A percentile compares a stretch with the other conserved stretches of the same genome.
phyloP scores from a whole-genome alignment of 495 filamentous ascomycete species.

The Cercophora newfieldiana region DNA sequence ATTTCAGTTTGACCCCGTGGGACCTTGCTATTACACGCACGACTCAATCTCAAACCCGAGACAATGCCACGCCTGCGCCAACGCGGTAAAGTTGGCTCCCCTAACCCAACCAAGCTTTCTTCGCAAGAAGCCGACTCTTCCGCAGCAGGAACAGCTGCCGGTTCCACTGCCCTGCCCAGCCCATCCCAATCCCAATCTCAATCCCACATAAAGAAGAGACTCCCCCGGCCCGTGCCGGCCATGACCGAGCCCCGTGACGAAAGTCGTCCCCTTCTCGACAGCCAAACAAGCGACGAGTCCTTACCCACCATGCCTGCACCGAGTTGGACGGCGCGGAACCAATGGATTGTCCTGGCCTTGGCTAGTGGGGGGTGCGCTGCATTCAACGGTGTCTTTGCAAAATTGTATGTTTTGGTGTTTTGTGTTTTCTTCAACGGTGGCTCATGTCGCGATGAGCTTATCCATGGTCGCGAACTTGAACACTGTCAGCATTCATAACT shows the following conservation, averaged over 20 bases:
- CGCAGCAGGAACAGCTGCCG: neutral
- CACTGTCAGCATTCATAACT: too few relatives aligned
- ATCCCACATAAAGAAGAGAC: neutral
- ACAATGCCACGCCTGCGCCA: neutral
- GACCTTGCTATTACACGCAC: neutral
- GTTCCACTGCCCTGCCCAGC: neutral
- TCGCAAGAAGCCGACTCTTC: neutral
- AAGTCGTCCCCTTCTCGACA: conserved; percentile 21
- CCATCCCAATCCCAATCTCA: too few relatives aligned
- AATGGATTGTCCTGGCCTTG: conserved; percentile 81
- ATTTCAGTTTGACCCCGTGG: neutral
- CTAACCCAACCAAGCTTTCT: neutral
- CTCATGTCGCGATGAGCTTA: neutral
- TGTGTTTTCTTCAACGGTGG: neutral
- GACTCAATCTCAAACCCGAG: neutral
- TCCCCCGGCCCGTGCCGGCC: neutral
- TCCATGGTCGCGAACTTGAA: neutral
- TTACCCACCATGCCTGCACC: neutral
- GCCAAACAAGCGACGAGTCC: neutral
- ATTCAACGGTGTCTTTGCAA: conserved; percentile 94
- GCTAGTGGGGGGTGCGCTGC: conserved; percentile 88
- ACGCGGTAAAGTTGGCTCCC: neutral
- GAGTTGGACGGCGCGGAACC: conserved; percentile 41
- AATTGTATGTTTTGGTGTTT: conserved; percentile 63
- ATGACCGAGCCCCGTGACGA: conserved; percentile 22